These are phyloP conservation scores for Paraphoma sp. DNA, from an alignment of 2,329 filamentous ascomycete species.

Conservation along the genomic window DNA sequence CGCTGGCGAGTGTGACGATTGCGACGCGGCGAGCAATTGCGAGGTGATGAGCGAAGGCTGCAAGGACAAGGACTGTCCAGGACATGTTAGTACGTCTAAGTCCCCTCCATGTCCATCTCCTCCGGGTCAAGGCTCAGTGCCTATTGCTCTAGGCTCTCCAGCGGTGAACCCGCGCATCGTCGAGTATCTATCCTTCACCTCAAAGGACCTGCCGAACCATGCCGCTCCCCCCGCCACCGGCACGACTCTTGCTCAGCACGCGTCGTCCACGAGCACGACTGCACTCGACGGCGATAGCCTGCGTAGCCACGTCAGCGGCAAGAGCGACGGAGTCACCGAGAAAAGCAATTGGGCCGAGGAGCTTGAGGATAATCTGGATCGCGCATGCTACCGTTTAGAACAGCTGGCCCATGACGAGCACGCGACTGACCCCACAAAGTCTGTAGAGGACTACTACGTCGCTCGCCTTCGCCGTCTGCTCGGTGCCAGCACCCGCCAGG, in stretches of 20 bases:
- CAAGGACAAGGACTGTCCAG: constrained; percentile 10
- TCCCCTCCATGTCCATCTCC: constrained; percentile 3
- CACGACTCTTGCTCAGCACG: constrained; percentile 20
- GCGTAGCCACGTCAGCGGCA: constrained; percentile 17
- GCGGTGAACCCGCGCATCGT: constrained; percentile 33
- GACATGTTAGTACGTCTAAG: constrained; percentile 16
- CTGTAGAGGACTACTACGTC: constrained; percentile 33
- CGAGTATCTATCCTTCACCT: constrained; percentile 37
- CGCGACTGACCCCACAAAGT: constrained; percentile 19
- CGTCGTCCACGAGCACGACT: constrained; percentile 10
- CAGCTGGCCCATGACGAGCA: constrained; percentile 42
- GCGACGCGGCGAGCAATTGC: constrained; percentile 21
- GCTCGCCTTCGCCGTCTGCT: constrained; percentile 31
- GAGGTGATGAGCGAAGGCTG: constrained; percentile 24
- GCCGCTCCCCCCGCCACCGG: constrained; percentile 19
- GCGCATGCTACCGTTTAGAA: constrained; percentile 31
- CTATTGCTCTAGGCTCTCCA: constrained; percentile 36
- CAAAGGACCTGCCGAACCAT: constrained; percentile 32
- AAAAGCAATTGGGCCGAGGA: constrained; percentile 44
- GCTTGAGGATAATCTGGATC: constrained; percentile 33
- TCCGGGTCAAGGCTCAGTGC: constrained; percentile 22
- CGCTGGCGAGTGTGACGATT: constrained; percentile 20
- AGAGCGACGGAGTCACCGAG: constrained; percentile 38
- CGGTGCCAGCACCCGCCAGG: constrained; percentile 13
- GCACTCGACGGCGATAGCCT: constrained; percentile 11